These are phyloP conservation scores for Neocatenulostroma microsporum DNA, from an alignment of 2,329 filamentous ascomycete genomes.

Conservation along the genomic window DNA sequence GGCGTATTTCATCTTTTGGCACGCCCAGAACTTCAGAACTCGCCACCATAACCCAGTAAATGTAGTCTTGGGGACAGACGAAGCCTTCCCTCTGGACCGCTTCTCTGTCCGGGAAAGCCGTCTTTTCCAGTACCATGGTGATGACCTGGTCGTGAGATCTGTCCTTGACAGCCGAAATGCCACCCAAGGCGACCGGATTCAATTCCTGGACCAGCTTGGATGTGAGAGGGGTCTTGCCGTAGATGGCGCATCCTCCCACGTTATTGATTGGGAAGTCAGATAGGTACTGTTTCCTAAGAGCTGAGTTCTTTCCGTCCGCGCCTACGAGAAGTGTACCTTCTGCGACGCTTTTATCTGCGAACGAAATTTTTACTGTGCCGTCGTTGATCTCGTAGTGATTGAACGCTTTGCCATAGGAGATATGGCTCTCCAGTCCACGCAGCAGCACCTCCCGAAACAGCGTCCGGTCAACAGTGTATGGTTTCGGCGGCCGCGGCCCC, in stretches of 20 bases:
- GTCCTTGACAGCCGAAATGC: slow-evolving; percentile 8
- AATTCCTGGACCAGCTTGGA: slow-evolving; percentile 8
- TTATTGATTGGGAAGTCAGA: slow-evolving; percentile 14
- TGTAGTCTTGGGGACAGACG: slow-evolving; percentile 10
- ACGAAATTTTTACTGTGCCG: slow-evolving; percentile 10
- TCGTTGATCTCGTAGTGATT: slow-evolving; percentile 8
- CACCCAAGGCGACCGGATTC: slow-evolving; percentile 6
- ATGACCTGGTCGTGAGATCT: background rate
- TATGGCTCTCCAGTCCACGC: slow-evolving; percentile 10
- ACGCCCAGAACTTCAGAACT: slow-evolving; percentile 6
- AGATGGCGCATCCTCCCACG: slow-evolving; percentile 16
- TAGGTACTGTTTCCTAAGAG: slow-evolving; percentile 16
- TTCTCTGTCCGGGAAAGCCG: background rate
- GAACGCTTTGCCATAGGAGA: slow-evolving; percentile 15
- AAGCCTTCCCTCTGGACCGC: slow-evolving; percentile 1
- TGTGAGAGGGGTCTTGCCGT: slow-evolving; percentile 20
- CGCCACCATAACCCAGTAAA: slow-evolving; percentile 13
- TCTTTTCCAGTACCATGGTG: slow-evolving; percentile 9
- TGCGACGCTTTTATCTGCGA: slow-evolving; percentile 12
- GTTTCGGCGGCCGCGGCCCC: background rate
- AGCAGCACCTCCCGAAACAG: slow-evolving; percentile 14
- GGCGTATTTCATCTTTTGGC: background rate
- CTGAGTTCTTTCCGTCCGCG: slow-evolving; percentile 18
- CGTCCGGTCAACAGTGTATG: slow-evolving; percentile 15
- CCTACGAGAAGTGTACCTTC: slow-evolving; percentile 16